Percentiles rank a stretch among this genome's conserved stretches.
phyloP scores from a whole-genome alignment of 441 rosid species.

The Lepidium campestre region DNA sequence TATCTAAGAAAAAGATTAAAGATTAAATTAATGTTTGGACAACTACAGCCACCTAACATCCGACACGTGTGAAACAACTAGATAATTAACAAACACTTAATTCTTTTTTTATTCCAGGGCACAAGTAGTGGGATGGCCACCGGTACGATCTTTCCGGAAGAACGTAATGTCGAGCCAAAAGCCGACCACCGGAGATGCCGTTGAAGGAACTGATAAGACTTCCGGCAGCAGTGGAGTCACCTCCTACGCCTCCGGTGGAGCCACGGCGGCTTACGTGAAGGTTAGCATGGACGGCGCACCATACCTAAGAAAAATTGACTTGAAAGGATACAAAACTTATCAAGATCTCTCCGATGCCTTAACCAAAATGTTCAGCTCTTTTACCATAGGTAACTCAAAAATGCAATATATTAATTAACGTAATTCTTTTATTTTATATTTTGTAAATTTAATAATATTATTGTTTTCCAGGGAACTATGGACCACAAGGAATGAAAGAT shows the following conservation, averaged over 20 bases:
- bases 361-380: conserved; percentile 90
- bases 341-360: conserved; percentile 70
- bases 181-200: conserved; percentile 24
- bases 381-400: conserved; percentile 58
- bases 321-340: conserved; percentile 76
- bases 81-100: background rate
- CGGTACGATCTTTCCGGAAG: conserved; percentile 78
- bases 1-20: conserved; percentile 21
- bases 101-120: no score
- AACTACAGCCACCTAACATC: conserved; percentile 19
- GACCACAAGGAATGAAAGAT: conserved; percentile 79
- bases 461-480: conserved; percentile 52
- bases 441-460: background rate
- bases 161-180: conserved; percentile 70
- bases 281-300: conserved; percentile 99
- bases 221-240: conserved; percentile 25
- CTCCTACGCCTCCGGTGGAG: conserved; percentile 3
- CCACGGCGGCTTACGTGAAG: conserved; percentile 65
- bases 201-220: conserved; percentile 35
- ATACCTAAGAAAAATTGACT: conserved; percentile 79
- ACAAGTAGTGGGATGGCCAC: conserved; percentile 99
- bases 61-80: conserved; percentile 22
- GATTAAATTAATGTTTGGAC: background rate
- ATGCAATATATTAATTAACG: background rate
- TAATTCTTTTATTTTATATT: background rate